Base-by-base conservation (phyloP, 768 basidiomycete species). In the Phlegmacium glaucopus region DNA sequence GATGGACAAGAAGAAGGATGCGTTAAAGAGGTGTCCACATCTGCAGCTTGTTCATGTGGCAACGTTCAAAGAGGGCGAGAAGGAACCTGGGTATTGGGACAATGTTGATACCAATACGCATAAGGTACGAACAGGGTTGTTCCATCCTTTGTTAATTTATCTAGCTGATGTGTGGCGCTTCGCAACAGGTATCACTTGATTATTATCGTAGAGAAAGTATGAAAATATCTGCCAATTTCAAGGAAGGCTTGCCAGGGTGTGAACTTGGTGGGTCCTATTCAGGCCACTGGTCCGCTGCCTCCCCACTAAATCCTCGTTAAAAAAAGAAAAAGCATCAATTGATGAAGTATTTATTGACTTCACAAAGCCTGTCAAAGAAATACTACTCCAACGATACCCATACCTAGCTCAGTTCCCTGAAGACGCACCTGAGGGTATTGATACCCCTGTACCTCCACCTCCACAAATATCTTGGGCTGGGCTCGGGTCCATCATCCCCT, bases 301-400 rank as follows among this genome's bases (percentile, higher is more conserved):
- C 42, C n/a, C 27, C n/a, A 22, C 42, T 38, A 18, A 52, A 41
- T 29, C 29, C 41, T 44, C 30, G 45, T 30, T 22, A 35, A 39
- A 13, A 9, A 26, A 47, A 94, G 95, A 99, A 68, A 96, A 94
- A 63, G 96, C 96, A 17, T 95, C 92, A 0, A 96, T 98, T 29
- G 96, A 98, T 59, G 96, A 99, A 61, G 93, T 91, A 0, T 99
- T 94, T 65, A 82, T 98, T 47, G 95, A 98, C 64, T 79, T 98
- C 47, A 90, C 93, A 3, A 75, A 75, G 8, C 85, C 87, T 28
- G 83, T 92, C n/a, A 83, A 90, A 30, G 79, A 85, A 47, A 70
- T 78, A 38, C 66, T 99, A 2, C 69, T 98, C 3, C 74, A 79
- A 41, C 72, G 82, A 35, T 91, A 86, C 59, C 90, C 94, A 0